Conservation (phyloP, 371 early-diverging fungal species). For the Saksenaea vasiformis region DNA sequence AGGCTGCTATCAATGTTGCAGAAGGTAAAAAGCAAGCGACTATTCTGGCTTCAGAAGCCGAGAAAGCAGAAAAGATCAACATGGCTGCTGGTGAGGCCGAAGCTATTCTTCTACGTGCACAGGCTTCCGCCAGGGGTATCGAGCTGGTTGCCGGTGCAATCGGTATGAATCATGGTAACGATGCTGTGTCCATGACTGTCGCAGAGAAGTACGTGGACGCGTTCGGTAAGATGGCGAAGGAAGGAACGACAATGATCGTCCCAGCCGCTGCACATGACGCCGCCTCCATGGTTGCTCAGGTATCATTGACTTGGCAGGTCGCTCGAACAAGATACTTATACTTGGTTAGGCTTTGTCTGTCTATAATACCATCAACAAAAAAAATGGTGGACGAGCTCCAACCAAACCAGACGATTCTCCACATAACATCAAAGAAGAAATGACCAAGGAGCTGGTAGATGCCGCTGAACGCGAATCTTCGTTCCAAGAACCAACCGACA, state of each 20-base stretch:
- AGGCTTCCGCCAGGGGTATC: conserved; percentile 85
- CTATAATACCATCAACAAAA: conserved; percentile 53
- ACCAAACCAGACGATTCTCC: conserved; percentile 5
- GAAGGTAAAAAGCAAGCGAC: conserved; percentile 93
- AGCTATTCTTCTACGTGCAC: conserved; percentile 84
- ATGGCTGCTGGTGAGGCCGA: conserved; percentile 88
- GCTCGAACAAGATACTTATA: background rate
- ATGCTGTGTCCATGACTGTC: conserved; percentile 90
- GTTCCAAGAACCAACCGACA: conserved; percentile 24
- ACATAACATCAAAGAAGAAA: conserved; percentile 32
- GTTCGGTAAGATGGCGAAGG: conserved; percentile 90
- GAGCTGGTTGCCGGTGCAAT: conserved; percentile 82
- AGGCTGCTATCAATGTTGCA: conserved; percentile 96
- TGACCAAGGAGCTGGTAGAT: conserved; percentile 33
- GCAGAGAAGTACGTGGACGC: conserved; percentile 98
- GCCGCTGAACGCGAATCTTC: conserved; percentile 31
- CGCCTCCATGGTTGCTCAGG: conserved; percentile 85
- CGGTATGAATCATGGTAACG: conserved; percentile 64
- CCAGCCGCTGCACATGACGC: conserved; percentile 86
- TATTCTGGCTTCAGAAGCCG: conserved; percentile 95
- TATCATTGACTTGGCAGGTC: conserved; percentile 5
- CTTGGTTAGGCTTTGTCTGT: conserved; percentile 51
- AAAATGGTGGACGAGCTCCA: conserved; percentile 12
- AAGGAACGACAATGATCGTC: conserved; percentile 91
- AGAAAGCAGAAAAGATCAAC: conserved; percentile 88